Conservation (phyloP, 371 early-diverging fungal genomes). For the Mucor sp. region DNA sequence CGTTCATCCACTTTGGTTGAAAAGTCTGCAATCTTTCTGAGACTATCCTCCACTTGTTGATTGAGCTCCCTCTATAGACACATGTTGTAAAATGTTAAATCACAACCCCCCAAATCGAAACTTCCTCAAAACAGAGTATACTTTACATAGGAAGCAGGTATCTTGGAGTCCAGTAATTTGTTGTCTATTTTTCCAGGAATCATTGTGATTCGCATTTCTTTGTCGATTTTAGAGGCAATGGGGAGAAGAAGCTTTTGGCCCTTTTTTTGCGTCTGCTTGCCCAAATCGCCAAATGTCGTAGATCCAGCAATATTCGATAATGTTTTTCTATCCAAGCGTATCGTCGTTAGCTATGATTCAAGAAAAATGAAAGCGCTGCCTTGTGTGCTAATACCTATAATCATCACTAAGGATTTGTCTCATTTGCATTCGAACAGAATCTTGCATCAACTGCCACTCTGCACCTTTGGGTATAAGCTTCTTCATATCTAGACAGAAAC, state of each 20-base stretch:
- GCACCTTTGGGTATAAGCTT: background rate
- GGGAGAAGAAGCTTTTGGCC: background rate
- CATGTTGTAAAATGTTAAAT: background rate
- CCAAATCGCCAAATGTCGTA: background rate
- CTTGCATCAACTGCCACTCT: background rate
- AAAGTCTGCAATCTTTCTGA: background rate
- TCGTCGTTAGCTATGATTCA: background rate
- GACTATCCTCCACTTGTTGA: background rate
- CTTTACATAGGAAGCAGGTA: background rate
- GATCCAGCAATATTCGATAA: background rate
- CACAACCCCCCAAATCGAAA: background rate
- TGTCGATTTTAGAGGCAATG: background rate
- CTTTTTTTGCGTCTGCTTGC: background rate
- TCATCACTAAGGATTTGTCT: background rate
- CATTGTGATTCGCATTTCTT: background rate
- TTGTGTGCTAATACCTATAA: background rate
- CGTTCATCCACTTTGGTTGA: background rate
- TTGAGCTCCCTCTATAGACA: background rate
- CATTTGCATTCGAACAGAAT: background rate
- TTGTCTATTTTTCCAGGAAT: background rate
- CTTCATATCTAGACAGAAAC: background rate
- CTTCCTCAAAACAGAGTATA: background rate
- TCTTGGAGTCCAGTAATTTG: background rate
- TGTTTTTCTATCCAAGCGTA: background rate
- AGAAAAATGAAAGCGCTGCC: background rate